Percentiles rank a stretch among this genome's conserved stretches.
These are phyloP conservation scores for Rhodotorula mucilaginosa DNA, from an alignment of 1,284 basidiomycete species.

Conservation along the genomic window DNA sequence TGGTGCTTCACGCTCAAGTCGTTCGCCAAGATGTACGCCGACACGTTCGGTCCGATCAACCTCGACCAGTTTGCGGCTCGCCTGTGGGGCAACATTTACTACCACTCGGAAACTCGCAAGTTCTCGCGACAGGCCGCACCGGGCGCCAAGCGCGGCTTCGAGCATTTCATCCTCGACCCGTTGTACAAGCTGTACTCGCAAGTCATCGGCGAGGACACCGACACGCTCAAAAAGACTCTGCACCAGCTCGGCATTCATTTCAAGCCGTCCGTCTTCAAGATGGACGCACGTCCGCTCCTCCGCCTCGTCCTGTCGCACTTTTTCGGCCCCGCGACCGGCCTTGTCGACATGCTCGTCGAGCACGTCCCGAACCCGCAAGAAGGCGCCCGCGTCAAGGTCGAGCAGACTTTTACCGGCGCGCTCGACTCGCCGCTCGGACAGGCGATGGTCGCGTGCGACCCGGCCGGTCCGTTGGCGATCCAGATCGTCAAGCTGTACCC, in stretches of 20 bases:
- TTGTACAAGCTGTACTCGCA: constrained; percentile 94
- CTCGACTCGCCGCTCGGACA: constrained; percentile 72
- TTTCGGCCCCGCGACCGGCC: constrained; percentile 82
- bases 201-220: constrained; percentile 88
- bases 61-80: constrained; percentile 67
- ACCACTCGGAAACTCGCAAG: constrained; percentile 73
- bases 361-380: constrained; percentile 81
- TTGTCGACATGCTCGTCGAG: constrained; percentile 88
- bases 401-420: constrained; percentile 80
- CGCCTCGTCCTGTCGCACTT: constrained; percentile 93
- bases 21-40: constrained; percentile 94
- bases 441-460: constrained; percentile 77
- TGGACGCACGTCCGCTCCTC: constrained; percentile 91
- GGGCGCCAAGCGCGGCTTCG: constrained; percentile 78
- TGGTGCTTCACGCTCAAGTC: constrained; percentile 96
- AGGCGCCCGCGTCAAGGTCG: constrained; percentile 70
- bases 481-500: constrained; percentile 93
- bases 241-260: constrained; percentile 75
- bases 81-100: constrained; percentile 98
- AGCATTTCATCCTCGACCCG: constrained; percentile 94
- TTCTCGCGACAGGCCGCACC: constrained; percentile 82
- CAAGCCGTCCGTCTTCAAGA: constrained; percentile 93
- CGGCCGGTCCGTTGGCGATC: constrained; percentile 84
- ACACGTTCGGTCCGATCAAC: constrained; percentile 68
- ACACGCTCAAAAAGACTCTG: constrained; percentile 77